A percentile compares a stretch with the other conserved stretches of the same genome.
These are phyloP conservation scores for Fusarium sp. DNA, from an alignment of 2,329 filamentous ascomycete species.

Conservation along the genomic window DNA sequence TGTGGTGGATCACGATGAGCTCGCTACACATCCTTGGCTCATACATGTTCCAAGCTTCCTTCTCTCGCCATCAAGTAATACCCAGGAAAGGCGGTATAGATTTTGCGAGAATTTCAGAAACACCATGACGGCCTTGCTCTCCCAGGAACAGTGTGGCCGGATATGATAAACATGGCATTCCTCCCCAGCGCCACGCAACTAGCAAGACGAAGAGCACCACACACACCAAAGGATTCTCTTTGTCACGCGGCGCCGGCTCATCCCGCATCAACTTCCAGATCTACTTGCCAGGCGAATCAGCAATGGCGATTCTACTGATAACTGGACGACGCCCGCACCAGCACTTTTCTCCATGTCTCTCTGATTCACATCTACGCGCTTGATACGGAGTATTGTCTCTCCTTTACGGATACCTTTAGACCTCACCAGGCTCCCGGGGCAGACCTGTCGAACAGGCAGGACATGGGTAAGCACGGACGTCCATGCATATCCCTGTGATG, in stretches of 20 bases:
- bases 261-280: constrained; percentile 24
- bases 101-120: neutral
- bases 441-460: neutral
- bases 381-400: neutral
- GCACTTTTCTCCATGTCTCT: constrained; percentile 1
- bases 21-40: neutral
- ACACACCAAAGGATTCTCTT: neutral
- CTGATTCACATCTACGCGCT: neutral
- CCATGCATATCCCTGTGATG: constrained; percentile 16
- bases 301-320: neutral
- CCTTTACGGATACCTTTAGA: neutral
- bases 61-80: neutral
- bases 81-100: neutral
- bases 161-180: neutral
- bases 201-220: neutral
- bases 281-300: neutral
- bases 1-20: constrained; percentile 6
- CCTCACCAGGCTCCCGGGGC: constrained; percentile 8
- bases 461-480: constrained; percentile 5
- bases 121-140: neutral
- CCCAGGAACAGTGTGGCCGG: neutral
- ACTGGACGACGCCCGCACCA: neutral
- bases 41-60: neutral
- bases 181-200: constrained; percentile 4
- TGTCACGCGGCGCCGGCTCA: constrained; percentile 33